Conservation (phyloP, 2,329 filamentous ascomycete genomes). For the Alternaria angustiovoidea region DNA sequence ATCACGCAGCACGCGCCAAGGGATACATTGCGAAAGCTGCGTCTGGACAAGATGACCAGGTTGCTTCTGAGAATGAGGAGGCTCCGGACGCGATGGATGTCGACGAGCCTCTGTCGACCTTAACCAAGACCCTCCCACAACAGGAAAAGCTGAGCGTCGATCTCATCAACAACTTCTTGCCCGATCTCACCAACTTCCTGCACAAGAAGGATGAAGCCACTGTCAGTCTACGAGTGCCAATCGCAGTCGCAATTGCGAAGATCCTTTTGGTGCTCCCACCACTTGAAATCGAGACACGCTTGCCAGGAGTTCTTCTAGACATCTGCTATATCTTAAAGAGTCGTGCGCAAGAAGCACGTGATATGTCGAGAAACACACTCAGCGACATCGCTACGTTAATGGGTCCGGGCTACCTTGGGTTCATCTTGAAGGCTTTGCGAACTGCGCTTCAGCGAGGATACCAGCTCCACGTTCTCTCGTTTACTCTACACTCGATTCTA, state of each 20-base stretch:
- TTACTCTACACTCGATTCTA: constrained; percentile 90
- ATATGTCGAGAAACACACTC: constrained; percentile 88
- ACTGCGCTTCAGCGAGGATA: constrained; percentile 85
- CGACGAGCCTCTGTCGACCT: constrained; percentile 40
- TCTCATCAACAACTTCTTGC: constrained; percentile 77
- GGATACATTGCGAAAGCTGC: constrained; percentile 36
- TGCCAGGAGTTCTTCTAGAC: constrained; percentile 87
- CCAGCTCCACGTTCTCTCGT: constrained; percentile 93
- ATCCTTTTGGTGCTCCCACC: constrained; percentile 81
- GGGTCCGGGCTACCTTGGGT: constrained; percentile 84
- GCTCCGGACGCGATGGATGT: constrained; percentile 35
- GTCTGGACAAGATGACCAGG: constrained; percentile 53
- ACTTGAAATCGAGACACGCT: constrained; percentile 73
- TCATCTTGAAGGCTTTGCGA: constrained; percentile 90
- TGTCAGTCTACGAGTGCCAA: constrained; percentile 89
- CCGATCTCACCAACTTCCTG: constrained; percentile 81
- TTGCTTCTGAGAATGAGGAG: constrained; percentile 36
- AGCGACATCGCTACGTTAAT: constrained; percentile 82
- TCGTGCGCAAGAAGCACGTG: constrained; percentile 84
- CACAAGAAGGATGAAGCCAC: constrained; percentile 95
- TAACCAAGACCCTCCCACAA: constrained; percentile 72
- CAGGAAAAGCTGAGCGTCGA: constrained; percentile 74
- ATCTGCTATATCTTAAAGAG: constrained; percentile 93
- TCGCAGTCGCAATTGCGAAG: constrained; percentile 88
- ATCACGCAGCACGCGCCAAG: constrained; percentile 57